These are phyloP conservation scores for Phylloporus arenicola DNA, from an alignment of 768 basidiomycete genomes.

Conservation along the genomic window DNA sequence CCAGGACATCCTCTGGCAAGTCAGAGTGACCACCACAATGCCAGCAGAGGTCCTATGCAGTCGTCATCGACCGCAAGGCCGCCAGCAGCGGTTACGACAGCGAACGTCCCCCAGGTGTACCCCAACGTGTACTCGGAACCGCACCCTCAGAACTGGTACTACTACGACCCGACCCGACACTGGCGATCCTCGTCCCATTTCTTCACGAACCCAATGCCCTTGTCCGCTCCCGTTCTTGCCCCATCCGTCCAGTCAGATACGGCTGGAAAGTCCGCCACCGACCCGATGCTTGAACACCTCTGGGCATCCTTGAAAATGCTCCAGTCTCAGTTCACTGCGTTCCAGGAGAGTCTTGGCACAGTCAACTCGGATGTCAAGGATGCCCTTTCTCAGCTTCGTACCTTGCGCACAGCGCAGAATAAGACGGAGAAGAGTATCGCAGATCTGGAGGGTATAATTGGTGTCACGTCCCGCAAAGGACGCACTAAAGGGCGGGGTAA, in stretches of 20 bases:
- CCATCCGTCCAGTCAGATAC: neutral
- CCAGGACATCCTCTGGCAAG: neutral
- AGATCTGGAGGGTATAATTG: constrained; percentile 12
- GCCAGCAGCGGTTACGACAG: neutral
- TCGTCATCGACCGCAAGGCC: neutral
- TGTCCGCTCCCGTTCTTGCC: neutral
- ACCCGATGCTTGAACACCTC: constrained; percentile 1
- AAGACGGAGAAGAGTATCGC: constrained; percentile 6
- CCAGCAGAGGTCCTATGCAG: neutral
- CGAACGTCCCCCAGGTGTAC: neutral
- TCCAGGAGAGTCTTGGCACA: constrained; percentile 6
- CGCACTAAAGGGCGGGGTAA: neutral
- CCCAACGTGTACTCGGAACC: neutral
- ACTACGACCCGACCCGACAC: constrained; percentile 2
- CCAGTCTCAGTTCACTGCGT: constrained; percentile 11
- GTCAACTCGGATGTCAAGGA: constrained; percentile 14
- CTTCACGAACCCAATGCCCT: neutral
- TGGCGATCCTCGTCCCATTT: neutral
- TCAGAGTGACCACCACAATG: neutral
- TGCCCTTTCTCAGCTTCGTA: constrained; percentile 13
- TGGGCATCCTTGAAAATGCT: constrained; percentile 1
- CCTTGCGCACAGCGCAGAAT: constrained; percentile 12
- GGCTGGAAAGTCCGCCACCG: neutral
- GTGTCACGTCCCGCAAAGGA: constrained; percentile 1
- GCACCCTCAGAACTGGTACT: neutral